Percentiles rank a stretch among this genome's conserved stretches.
Conservation (phyloP, 352 stramenopile species). For the Elongisporangium prolatum region DNA sequence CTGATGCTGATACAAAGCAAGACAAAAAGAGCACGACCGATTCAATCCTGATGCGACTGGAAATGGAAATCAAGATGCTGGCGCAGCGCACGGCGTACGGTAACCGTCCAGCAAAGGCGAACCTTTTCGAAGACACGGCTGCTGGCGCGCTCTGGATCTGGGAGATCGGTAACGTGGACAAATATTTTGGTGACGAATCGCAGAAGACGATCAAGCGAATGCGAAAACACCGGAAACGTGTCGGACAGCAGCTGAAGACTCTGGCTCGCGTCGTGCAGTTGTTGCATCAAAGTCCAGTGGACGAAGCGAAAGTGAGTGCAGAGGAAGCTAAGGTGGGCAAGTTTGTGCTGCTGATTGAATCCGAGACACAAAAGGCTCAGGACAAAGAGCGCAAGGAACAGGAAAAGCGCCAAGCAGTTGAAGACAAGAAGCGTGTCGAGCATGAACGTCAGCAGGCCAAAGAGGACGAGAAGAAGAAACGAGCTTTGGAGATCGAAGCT, state of each 20-base stretch:
- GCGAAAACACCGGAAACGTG: conserved; percentile 75
- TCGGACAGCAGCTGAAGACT: conserved; percentile 67
- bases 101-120: conserved; percentile 54
- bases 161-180: conserved; percentile 75
- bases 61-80: conserved; percentile 89
- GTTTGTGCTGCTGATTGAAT: conserved; percentile 60
- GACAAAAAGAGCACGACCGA: conserved; percentile 12
- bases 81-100: conserved; percentile 73
- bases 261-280: conserved; percentile 62
- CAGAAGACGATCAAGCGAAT: conserved; percentile 76
- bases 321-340: conserved; percentile 81
- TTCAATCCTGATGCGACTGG: conserved; percentile 29
- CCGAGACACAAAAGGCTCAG: conserved; percentile 53
- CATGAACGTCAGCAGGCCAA: conserved; percentile 56
- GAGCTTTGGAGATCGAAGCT: conserved; percentile 41
- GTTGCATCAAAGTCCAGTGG: conserved; percentile 54
- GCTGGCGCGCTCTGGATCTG: conserved; percentile 75
- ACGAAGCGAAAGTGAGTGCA: conserved; percentile 74
- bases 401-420: conserved; percentile 39
- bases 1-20: conserved; percentile 1
- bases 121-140: conserved; percentile 79
- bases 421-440: conserved; percentile 58
- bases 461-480: conserved; percentile 57
- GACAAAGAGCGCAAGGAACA: conserved; percentile 56
- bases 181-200: conserved; percentile 59